A percentile compares a stretch with the other conserved stretches of the same genome.
Conservation (phyloP, 2,329 filamentous ascomycete genomes). For the Microsporum canis region DNA sequence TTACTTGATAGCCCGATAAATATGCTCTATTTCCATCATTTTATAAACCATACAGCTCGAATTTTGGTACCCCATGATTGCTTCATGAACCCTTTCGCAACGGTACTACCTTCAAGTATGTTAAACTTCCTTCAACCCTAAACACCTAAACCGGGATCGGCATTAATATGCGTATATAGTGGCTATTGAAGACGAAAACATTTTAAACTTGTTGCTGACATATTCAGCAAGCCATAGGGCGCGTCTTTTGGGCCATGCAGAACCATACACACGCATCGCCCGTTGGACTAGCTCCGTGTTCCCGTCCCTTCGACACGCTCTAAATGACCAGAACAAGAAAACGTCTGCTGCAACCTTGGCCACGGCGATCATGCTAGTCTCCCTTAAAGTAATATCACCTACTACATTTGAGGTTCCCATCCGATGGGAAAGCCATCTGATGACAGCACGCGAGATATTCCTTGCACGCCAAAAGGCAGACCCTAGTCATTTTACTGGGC, state of each 20-base stretch:
- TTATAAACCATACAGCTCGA: constrained; percentile 69
- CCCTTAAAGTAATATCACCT: constrained; percentile 71
- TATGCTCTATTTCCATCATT: constrained; percentile 60
- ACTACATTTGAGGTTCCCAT: constrained; percentile 70
- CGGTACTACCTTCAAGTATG: constrained; percentile 51
- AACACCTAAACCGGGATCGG: background rate
- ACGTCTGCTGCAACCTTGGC: constrained; percentile 65
- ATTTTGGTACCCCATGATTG: constrained; percentile 54
- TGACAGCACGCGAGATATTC: constrained; percentile 65
- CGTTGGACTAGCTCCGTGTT: constrained; percentile 62
- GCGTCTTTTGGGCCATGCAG: constrained; percentile 58
- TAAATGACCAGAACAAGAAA: constrained; percentile 49
- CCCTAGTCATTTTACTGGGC: constrained; percentile 42
- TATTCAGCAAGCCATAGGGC: constrained; percentile 79
- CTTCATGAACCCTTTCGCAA: constrained; percentile 48
- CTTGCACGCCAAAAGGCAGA: constrained; percentile 51
- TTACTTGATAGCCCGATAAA: constrained; percentile 68
- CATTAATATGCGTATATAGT: constrained; percentile 29
- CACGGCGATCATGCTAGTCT: constrained; percentile 74
- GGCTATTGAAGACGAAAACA: constrained; percentile 41
- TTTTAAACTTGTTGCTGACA: constrained; percentile 65
- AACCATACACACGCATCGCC: constrained; percentile 67
- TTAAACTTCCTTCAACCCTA: constrained; percentile 22
- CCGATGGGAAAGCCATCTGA: constrained; percentile 68
- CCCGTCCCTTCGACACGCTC: constrained; percentile 55